A percentile compares a stretch with the other conserved stretches of the same genome.
Conservation (phyloP, 148 eudicot species). For the Nepenthes gracilis region DNA sequence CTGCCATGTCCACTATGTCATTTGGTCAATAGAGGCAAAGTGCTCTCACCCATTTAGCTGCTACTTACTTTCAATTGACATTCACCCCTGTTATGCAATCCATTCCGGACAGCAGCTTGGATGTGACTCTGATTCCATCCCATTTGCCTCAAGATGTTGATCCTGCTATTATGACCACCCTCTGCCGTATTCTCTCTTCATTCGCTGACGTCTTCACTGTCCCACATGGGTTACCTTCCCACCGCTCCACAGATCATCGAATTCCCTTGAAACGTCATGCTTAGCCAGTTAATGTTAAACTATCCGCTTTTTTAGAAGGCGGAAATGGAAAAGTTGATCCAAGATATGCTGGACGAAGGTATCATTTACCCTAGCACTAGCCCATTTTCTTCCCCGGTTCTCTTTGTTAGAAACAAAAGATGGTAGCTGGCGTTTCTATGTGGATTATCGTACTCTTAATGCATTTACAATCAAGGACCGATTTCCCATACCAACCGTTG, state of each 20-base stretch:
- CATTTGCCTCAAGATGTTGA: too few relatives aligned
- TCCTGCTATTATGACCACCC: too few relatives aligned
- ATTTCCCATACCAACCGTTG: background rate
- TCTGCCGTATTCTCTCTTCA: too few relatives aligned
- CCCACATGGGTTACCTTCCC: background rate
- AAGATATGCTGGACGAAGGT: background rate
- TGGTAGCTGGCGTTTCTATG: background rate
- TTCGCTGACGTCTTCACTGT: too few relatives aligned
- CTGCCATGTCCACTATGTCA: too few relatives aligned
- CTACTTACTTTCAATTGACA: too few relatives aligned
- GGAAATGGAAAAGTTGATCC: background rate
- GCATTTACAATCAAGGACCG: background rate
- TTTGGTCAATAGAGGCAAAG: too few relatives aligned
- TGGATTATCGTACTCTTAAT: conserved; percentile 1
- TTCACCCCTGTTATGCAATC: too few relatives aligned
- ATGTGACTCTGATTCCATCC: too few relatives aligned
- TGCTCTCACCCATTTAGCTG: too few relatives aligned
- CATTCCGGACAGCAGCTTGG: too few relatives aligned
- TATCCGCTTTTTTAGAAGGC: background rate
- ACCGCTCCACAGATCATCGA: background rate
- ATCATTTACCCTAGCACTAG: background rate
- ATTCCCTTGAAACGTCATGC: background rate
- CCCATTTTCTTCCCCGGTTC: background rate
- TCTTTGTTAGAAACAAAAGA: background rate
- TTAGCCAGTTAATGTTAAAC: background rate